phyloP scores from a whole-genome alignment of 2,329 filamentous ascomycete species.

The Colletotrichum salicis region DNA sequence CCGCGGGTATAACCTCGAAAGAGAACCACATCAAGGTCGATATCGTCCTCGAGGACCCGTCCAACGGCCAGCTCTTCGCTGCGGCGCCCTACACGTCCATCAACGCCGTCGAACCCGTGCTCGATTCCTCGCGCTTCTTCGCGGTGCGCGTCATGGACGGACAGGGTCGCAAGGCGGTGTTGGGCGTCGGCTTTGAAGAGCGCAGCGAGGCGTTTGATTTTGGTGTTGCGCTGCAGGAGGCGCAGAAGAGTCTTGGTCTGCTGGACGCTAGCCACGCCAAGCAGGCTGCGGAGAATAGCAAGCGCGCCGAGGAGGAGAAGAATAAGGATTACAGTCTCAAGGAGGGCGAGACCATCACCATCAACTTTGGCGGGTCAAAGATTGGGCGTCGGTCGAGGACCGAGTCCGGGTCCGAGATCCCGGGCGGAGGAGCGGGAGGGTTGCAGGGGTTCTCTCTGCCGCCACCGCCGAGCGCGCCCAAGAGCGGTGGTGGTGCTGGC shows the following conservation, averaged over 20 bases:
- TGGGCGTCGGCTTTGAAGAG: slow-evolving; percentile 91
- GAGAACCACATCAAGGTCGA: slow-evolving; percentile 73
- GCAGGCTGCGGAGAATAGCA: slow-evolving; percentile 49
- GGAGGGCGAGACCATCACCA: slow-evolving; percentile 88
- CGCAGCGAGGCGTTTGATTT: slow-evolving; percentile 88
- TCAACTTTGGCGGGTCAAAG: slow-evolving; percentile 73
- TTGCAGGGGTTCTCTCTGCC: slow-evolving; percentile 76
- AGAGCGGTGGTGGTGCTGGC: slow-evolving; percentile 41
- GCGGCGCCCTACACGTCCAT: slow-evolving; percentile 79
- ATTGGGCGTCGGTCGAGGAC: slow-evolving; percentile 55
- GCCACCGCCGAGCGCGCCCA: slow-evolving; percentile 68
- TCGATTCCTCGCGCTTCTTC: slow-evolving; percentile 87
- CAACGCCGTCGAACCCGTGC: slow-evolving; percentile 77
- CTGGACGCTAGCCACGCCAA: slow-evolving; percentile 53
- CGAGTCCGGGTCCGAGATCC: slow-evolving; percentile 42
- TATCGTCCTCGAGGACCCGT: slow-evolving; percentile 81
- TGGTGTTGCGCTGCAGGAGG: slow-evolving; percentile 81
- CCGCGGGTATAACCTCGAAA: slow-evolving; percentile 36
- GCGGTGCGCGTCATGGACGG: slow-evolving; percentile 83
- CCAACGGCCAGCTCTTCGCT: slow-evolving; percentile 80
- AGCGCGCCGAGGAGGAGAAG: slow-evolving; percentile 55
- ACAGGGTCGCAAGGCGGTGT: slow-evolving; percentile 77
- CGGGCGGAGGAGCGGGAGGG: slow-evolving; percentile 38
- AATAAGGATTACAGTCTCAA: slow-evolving; percentile 86
- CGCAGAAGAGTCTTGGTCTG: slow-evolving; percentile 74